These are phyloP conservation scores for Abortiporus biennis DNA, from an alignment of 1,284 basidiomycete species.

Conservation along the genomic window DNA sequence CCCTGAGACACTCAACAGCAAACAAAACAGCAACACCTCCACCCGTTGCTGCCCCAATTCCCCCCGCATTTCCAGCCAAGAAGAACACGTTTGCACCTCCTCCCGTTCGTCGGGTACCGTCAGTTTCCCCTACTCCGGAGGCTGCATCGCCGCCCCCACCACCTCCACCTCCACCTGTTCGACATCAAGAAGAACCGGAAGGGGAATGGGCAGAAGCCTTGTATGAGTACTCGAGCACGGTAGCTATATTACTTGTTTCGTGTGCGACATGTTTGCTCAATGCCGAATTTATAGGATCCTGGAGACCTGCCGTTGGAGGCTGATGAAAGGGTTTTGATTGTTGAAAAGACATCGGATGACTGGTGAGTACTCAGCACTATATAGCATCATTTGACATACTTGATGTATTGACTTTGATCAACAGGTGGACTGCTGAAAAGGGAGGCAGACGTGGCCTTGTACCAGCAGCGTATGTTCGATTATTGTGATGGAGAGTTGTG, in stretches of 20 bases:
- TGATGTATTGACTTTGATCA: too few species aligned
- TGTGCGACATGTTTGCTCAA: constrained; percentile 1
- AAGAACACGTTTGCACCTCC: constrained; percentile 51
- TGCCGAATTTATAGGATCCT: constrained; percentile 42
- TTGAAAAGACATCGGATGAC: constrained; percentile 63
- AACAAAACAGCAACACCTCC: constrained; percentile 32
- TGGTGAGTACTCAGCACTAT: constrained; percentile 55
- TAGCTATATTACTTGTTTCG: constrained; percentile 20
- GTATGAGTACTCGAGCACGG: constrained; percentile 68
- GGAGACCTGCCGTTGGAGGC: constrained; percentile 56
- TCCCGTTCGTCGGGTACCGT: constrained; percentile 33
- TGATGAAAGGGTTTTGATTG: constrained; percentile 49
- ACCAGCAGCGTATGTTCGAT: constrained; percentile 69
- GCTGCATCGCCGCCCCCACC: constrained; percentile 17
- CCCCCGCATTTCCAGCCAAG: constrained; percentile 41
- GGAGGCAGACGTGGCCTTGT: constrained; percentile 61
- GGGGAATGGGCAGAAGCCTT: constrained; percentile 75
- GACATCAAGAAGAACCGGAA: constrained; percentile 11
- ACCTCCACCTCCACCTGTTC: constrained; percentile 17
- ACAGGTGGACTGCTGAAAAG: constrained; percentile 72
- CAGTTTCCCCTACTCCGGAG: constrained; percentile 18
- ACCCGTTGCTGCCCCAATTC: constrained; percentile 31
- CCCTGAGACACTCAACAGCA: constrained; percentile 35
- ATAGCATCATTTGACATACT: too few species aligned
- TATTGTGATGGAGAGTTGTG: constrained; percentile 26